phyloP scores from a whole-genome alignment of 352 stramenopile genomes.

The Thraustochytrium striatum region DNA sequence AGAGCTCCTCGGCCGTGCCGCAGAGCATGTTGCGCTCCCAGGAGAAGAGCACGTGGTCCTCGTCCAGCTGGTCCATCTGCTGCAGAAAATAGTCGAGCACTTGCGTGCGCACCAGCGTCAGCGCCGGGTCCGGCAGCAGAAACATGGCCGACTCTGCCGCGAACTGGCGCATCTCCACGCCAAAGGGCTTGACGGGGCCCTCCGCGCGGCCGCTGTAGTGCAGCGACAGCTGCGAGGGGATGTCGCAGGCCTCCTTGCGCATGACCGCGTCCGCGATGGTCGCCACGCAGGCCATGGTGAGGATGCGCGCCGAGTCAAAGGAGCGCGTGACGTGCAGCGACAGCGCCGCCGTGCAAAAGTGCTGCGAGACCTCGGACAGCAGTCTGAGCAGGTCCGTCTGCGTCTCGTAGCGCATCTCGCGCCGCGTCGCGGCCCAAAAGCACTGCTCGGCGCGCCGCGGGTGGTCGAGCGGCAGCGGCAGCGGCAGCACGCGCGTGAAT shows the following conservation, averaged over 20 bases:
- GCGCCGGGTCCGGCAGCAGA: slow-evolving; percentile 66
- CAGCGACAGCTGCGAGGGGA: slow-evolving; percentile 70
- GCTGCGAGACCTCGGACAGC: slow-evolving; percentile 69
- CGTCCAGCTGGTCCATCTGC: slow-evolving; percentile 51
- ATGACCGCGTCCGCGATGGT: slow-evolving; percentile 78
- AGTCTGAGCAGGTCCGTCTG: slow-evolving; percentile 78
- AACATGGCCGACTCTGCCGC: slow-evolving; percentile 57
- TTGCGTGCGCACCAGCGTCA: slow-evolving; percentile 64
- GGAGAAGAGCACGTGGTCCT: slow-evolving; percentile 58
- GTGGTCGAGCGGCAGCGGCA: slow-evolving; percentile 63
- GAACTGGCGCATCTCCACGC: slow-evolving; percentile 76
- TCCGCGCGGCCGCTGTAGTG: slow-evolving; percentile 77
- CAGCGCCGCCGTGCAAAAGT: slow-evolving; percentile 71
- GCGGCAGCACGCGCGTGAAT: slow-evolving; percentile 72
- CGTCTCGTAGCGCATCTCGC: slow-evolving; percentile 75
- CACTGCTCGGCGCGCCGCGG: slow-evolving; percentile 65
- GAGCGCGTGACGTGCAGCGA: slow-evolving; percentile 74
- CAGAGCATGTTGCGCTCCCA: slow-evolving; percentile 58
- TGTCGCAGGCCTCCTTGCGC: slow-evolving; percentile 70
- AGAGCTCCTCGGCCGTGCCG: slow-evolving; percentile 55
- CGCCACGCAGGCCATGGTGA: slow-evolving; percentile 73
- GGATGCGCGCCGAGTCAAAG: slow-evolving; percentile 75
- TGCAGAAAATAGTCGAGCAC: slow-evolving; percentile 78
- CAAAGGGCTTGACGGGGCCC: slow-evolving; percentile 75
- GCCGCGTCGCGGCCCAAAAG: slow-evolving; percentile 68